phyloP scores from a whole-genome alignment of 345 rosid genomes.

The Citrus cavaleriei region DNA sequence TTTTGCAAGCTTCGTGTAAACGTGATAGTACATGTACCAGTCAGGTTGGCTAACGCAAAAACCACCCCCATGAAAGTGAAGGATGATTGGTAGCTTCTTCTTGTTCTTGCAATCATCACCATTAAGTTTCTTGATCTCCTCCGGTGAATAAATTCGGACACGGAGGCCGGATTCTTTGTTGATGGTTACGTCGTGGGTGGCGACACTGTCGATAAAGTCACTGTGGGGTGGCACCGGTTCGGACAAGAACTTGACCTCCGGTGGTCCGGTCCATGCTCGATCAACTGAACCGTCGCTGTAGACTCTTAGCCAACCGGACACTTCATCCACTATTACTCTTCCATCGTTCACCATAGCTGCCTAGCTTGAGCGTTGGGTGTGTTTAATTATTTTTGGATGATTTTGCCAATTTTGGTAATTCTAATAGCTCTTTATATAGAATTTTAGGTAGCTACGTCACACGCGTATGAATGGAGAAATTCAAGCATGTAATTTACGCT shows the following conservation, averaged over 20 bases:
- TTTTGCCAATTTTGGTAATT: background rate
- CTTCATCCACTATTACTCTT: conserved; percentile 41
- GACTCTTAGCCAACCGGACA: conserved; percentile 64
- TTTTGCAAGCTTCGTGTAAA: conserved; percentile 26
- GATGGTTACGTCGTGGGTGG: conserved; percentile 39
- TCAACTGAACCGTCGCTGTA: conserved; percentile 58
- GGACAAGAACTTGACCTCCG: conserved; percentile 51
- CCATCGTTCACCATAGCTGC: conserved; percentile 25
- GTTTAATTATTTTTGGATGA: background rate
- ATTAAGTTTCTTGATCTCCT: conserved; percentile 11
- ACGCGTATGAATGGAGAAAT: too few species aligned
- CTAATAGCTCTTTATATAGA: too few species aligned
- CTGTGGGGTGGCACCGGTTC: conserved; percentile 52
- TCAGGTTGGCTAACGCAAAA: conserved; percentile 45
- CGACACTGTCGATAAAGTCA: conserved; percentile 43
- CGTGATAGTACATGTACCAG: conserved; percentile 35
- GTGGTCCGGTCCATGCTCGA: conserved; percentile 64
- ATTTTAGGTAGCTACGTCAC: too few species aligned
- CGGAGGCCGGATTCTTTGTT: conserved; percentile 25
- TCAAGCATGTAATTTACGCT: too few species aligned
- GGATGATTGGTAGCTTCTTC: conserved; percentile 40
- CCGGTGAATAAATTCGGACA: conserved; percentile 51
- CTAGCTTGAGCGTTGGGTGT: background rate
- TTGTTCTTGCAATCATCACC: too few species aligned
- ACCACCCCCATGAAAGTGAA: conserved; percentile 54